phyloP scores from a whole-genome alignment of 1,139 yeast genomes.

The Lodderomyces elongisporus region DNA sequence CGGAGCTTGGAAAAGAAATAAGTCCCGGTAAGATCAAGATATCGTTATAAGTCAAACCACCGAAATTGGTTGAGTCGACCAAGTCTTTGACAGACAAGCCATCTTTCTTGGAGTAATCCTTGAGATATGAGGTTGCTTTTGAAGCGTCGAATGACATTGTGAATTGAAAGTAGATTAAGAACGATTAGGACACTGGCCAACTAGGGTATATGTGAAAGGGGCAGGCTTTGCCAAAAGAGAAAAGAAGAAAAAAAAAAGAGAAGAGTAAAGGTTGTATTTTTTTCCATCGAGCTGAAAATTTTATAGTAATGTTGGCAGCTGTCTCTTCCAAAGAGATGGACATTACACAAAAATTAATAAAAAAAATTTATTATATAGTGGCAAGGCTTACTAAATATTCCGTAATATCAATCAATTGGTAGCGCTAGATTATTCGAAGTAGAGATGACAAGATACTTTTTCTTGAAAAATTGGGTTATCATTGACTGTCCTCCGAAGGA shows the following conservation, averaged over 20 bases:
- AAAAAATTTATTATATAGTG: too few relatives aligned
- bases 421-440: too few relatives aligned
- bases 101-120: constrained; percentile 65
- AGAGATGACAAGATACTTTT: too few relatives aligned
- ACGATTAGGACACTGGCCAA: constrained; percentile 5
- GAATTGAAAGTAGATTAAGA: constrained; percentile 1
- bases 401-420: too few relatives aligned
- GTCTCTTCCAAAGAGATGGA: too few relatives aligned
- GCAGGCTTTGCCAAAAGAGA: constrained; percentile 44
- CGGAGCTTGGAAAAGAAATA: constrained; percentile 79
- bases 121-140: constrained; percentile 64
- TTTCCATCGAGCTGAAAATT: too few relatives aligned
- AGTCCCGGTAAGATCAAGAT: constrained; percentile 93
- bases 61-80: constrained; percentile 85
- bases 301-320: too few relatives aligned
- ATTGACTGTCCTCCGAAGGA: too few relatives aligned
- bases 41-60: constrained; percentile 97
- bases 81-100: constrained; percentile 81
- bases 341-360: too few relatives aligned
- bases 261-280: constrained; percentile 7
- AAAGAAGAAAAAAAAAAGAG: constrained; percentile 14
- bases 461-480: too few relatives aligned
- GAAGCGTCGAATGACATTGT: constrained; percentile 48
- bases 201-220: constrained; percentile 24
- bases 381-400: too few relatives aligned